A percentile compares a stretch with the other conserved stretches of the same genome.
Evolutionary conservation across 2,329 filamentous ascomycete genomes (phyloP).

Genomic region (Aspergillus tamarii): DNA sequence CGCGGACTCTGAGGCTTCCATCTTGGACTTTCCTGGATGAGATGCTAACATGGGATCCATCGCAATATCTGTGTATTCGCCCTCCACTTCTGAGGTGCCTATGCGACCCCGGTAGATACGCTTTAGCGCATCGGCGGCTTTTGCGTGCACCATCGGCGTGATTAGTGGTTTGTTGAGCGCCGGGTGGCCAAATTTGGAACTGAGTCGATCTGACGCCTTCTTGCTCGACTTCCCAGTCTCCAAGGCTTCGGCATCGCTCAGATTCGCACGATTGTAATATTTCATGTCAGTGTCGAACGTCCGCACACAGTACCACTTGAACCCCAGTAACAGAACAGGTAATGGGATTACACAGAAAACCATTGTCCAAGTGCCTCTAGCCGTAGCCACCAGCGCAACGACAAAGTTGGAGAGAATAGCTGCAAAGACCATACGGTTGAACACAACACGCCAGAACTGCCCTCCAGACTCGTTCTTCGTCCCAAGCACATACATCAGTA

Average conservation of each 20-base stretch:
- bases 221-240: constrained; percentile 40
- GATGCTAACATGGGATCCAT: constrained; percentile 75
- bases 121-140: constrained; percentile 83
- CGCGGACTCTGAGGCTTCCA: constrained; percentile 49
- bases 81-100: constrained; percentile 48
- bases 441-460: constrained; percentile 86
- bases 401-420: constrained; percentile 77
- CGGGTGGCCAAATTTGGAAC: constrained; percentile 84
- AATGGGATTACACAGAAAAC: constrained; percentile 74
- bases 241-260: constrained; percentile 54
- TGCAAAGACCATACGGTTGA: constrained; percentile 89
- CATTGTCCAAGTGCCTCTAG: constrained; percentile 66
- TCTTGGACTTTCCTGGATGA: constrained; percentile 58
- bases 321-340: constrained; percentile 74
- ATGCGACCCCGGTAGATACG: constrained; percentile 83
- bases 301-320: constrained; percentile 82
- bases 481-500: constrained; percentile 90
- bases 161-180: constrained; percentile 86
- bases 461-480: constrained; percentile 97
- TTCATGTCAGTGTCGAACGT: constrained; percentile 78
- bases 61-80: constrained; percentile 71
- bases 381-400: constrained; percentile 74
- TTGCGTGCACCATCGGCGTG: constrained; percentile 93
- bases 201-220: constrained; percentile 63
- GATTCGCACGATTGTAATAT: constrained; percentile 73